A percentile compares a stretch with the other conserved stretches of the same genome.
Conservation (phyloP, 768 basidiomycete genomes). For the Serendipita vermifera region DNA sequence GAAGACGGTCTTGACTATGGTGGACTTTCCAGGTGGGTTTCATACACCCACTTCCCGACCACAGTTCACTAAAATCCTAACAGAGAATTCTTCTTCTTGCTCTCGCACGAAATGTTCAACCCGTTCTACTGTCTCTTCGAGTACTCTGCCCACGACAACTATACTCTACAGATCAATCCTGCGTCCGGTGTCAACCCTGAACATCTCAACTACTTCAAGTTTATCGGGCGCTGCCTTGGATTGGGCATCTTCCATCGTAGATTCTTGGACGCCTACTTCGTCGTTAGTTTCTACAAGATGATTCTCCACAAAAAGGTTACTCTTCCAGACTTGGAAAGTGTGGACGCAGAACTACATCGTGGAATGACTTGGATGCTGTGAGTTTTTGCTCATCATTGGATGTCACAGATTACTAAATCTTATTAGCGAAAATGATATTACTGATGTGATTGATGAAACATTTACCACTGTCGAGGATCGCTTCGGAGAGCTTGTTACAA, state of each 20-base stretch:
- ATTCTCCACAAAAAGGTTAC: conserved; percentile 48
- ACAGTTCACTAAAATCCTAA: not conserved
- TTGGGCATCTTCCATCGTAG: conserved; percentile 66
- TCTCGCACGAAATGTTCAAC: conserved; percentile 74
- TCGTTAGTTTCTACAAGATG: conserved; percentile 71
- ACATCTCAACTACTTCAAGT: conserved; percentile 68
- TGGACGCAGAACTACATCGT: conserved; percentile 55
- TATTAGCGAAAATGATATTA: conserved; percentile 59
- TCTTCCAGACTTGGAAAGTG: conserved; percentile 52
- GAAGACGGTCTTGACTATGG: conserved; percentile 74
- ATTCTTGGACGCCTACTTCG: conserved; percentile 70
- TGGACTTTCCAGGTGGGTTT: conserved; percentile 51
- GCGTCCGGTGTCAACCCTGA: conserved; percentile 65
- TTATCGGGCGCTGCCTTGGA: conserved; percentile 61
- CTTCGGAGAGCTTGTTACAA: conserved; percentile 56
- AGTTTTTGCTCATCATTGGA: conserved; percentile 21
- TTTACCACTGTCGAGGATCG: conserved; percentile 60
- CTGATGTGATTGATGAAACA: conserved; percentile 58
- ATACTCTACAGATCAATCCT: conserved; percentile 69
- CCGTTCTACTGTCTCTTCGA: conserved; percentile 73
- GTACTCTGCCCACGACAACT: conserved; percentile 69
- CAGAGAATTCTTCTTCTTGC: conserved; percentile 78
- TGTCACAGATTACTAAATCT: conserved; percentile 6
- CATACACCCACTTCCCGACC: not conserved
- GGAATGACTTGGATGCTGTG: conserved; percentile 67